Evolutionary conservation across 2,329 filamentous ascomycete species (phyloP), one percentile per base, ranked within the genome.

Genomic region (Colletotrichum phormii): DNA sequence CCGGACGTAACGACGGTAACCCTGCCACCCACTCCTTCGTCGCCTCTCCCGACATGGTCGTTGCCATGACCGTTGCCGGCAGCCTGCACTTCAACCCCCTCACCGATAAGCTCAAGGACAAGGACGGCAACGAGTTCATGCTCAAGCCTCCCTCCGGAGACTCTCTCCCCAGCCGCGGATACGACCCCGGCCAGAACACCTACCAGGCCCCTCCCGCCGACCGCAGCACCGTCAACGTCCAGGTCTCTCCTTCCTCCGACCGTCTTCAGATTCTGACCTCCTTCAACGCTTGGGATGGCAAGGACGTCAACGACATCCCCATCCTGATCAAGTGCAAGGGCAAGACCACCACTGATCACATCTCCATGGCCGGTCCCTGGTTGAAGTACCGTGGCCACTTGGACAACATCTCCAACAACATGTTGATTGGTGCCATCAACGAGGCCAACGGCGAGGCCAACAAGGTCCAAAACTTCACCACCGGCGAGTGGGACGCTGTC

Each of bases 401-500:
- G 80, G 96, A 98, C 91, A 98, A 98, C 91, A 98, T 98, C 87
- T 98, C 95, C 82, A 98, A 98, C 92, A 98, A 98, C 91, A 97
- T 98, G 95, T 87, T 98, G 84, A 98, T 98, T 79, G 96, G 96
- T 87, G 97, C 97, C 80, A 94, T 95, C 87, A 99, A 98, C 87
- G 92, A 93, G 80, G 95, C 94, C 81, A 99, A 98, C 86, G 95
- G 93, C 74, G 95, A 98, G 89, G 95, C 95, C 80, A 99, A 99
- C 92, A 98, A 97, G 90, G 88, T 99, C 84, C 93, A 94, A 90
- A 98, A 99, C 91, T 86, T 90, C 85, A 92, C 93, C 80, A 97
- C 89, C 75, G 94, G 92, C 79, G 91, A 95, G 77, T 96, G 91
- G 83, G 95, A 93, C 81, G 94, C 94, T 74, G 97, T 99, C 70